Conservation (phyloP, 805 yeast genomes). For the Cyberlindnera meyerae region DNA sequence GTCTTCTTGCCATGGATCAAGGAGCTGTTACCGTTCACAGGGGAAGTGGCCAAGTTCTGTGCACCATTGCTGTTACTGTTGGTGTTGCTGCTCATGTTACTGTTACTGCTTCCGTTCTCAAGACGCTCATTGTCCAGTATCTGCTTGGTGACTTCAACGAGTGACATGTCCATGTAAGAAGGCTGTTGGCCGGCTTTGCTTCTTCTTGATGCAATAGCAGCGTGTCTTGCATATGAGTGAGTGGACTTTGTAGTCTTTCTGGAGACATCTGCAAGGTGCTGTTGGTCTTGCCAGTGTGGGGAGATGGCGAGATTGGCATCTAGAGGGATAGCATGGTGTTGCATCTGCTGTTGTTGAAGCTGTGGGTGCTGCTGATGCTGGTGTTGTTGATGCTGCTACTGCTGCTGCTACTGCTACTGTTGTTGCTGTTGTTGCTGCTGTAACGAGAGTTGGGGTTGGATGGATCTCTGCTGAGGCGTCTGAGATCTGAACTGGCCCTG, state of each 20-base stretch:
- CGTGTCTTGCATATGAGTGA: constrained; percentile 79
- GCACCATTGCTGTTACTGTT: too few relatives aligned
- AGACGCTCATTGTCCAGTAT: constrained; percentile 26
- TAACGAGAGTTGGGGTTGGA: constrained; percentile 30
- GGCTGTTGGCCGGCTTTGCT: constrained; percentile 20
- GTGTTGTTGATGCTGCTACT: constrained; percentile 14
- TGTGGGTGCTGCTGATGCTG: constrained; percentile 30
- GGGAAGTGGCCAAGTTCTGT: constrained; percentile 7
- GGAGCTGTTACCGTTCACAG: constrained; percentile 14
- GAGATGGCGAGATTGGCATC: constrained; percentile 35
- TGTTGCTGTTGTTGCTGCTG: constrained; percentile 26
- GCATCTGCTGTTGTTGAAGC: constrained; percentile 23
- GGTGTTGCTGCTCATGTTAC: too few relatives aligned
- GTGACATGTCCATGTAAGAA: constrained; percentile 13
- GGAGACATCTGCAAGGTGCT: constrained; percentile 65
- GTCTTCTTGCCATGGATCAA: constrained; percentile 36
- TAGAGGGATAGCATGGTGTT: constrained; percentile 24
- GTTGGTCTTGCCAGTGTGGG: constrained; percentile 74
- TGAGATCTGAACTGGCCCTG: constrained; percentile 35
- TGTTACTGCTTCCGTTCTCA: too few relatives aligned
- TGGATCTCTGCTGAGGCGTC: constrained; percentile 28
- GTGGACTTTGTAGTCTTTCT: constrained; percentile 57
- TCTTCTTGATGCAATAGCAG: constrained; percentile 60
- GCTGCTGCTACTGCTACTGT: constrained; percentile 16
- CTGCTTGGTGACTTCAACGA: constrained; percentile 38